Base-by-base conservation (phyloP, 441 rosid species). In the Isatis lusitanica region DNA sequence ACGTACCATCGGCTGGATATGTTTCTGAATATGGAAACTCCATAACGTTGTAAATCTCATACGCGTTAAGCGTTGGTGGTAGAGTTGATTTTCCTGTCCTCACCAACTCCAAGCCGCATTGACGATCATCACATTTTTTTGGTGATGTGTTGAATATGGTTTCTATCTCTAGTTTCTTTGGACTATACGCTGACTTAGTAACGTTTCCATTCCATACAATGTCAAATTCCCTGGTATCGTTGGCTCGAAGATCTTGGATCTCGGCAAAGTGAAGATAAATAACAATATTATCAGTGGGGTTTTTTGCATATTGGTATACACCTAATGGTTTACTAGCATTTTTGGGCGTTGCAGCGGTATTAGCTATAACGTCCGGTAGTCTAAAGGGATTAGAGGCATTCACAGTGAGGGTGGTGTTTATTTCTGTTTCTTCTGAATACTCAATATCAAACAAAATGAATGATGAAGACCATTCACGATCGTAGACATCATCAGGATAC, bases 221-320 rank as follows among this genome's bases (percentile, higher is more conserved):
- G 36, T 66, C 48, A 9, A 66, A 66, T 26, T 36, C 47, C 18
- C 70, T 36, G 1, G 50, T 30, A 6, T 78, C 71, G 6, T 57
- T 57, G n/a, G 57, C 48, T 15, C 43, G 16, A 1, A 78, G 81
- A 10, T 11, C 11, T 35, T 63, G 36, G 48, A 79, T n/a, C 53
- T 82, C 82, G 5, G 82, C 79, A 68, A 82, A 53, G 74, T 82
- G 80, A 48, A 82, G 28, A 57, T 73, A 83, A 1, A 38, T 77
- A 69, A 47, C 36, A 51, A 7, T n/a, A 36, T 9, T 5, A 26
- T 4, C 28, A 6, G 24, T 44, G 1, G 24, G 9, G 6, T 51
- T n/a, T 1, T 8, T 13, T 8, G 7, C 0, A 9, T 0, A 6
- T 10, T 2, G 1, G 7, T 16, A 9, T 1, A 35, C 1, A 0